phyloP scores from a whole-genome alignment of 371 early-diverging fungal species.

The Aphelidium insulamus region DNA sequence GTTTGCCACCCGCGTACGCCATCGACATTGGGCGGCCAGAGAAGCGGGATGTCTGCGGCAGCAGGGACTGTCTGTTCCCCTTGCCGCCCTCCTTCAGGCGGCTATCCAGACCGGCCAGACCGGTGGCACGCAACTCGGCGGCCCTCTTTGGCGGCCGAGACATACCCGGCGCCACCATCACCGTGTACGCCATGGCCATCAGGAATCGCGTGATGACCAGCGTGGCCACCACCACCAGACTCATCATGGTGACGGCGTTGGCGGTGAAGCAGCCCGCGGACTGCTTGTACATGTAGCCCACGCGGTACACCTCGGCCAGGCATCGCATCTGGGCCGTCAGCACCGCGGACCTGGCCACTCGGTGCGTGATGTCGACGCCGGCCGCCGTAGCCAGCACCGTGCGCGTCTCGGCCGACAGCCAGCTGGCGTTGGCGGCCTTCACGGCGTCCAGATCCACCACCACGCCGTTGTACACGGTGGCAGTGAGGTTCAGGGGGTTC shows the following conservation, averaged over 20 bases:
- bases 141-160: not conserved
- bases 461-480: too few relatives aligned
- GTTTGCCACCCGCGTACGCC: not conserved
- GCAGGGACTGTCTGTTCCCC: not conserved
- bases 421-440: too few relatives aligned
- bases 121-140: not conserved
- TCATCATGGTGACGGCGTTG: not conserved
- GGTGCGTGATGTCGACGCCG: too few relatives aligned
- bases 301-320: not conserved
- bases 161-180: constrained; percentile 1
- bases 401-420: too few relatives aligned
- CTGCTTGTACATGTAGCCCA: not conserved
- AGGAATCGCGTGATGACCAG: constrained; percentile 11
- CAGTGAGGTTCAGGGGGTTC: too few relatives aligned
- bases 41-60: not conserved
- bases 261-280: not conserved
- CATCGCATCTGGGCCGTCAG: too few relatives aligned
- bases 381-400: too few relatives aligned
- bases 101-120: not conserved
- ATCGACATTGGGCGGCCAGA: not conserved
- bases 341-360: too few relatives aligned
- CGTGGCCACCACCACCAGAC: not conserved
- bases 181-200: constrained; percentile 5
- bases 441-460: too few relatives aligned
- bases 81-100: not conserved